Evolutionary conservation across 2,329 filamentous ascomycete species (phyloP), one percentile per base, ranked within the genome.

Genomic region (Exophiala lecanii-corni): DNA sequence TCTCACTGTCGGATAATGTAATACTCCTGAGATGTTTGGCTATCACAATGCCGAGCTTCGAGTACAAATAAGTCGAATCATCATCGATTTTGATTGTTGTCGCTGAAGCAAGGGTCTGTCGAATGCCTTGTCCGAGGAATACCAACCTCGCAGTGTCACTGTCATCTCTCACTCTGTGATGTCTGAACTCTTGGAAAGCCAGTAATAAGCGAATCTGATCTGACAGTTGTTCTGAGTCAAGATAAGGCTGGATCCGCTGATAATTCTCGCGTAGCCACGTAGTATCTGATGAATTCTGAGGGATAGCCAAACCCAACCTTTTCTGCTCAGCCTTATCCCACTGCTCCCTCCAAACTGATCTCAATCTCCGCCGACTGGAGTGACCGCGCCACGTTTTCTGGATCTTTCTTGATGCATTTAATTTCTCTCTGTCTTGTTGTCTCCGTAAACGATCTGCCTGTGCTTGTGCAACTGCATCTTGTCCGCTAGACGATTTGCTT

Each of bases 321-420:
- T 43, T 53, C 39, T 56, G 57, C 55, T 84, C 82, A 23, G 76
- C 59, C 6, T 67, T 58, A 62, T 89, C 84, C 67, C 87, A 86
- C 30, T 75, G 64, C 38, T 63, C 61, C 50, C 84, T 75, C 67
- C 78, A 80, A 41, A 59, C 57, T 35, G 74, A 66, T 51, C 78
- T 78, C 49, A 86, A 69, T 38, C 64, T 60, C 47, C 69, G 73
- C 55, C 89, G 78, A 45, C 70, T 72, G 43, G 64, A 73, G 62
- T 94, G 77, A 10, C 89, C 89, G 62, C 91, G 78, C 89, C 89
- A 97, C 64, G 76, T 71, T 53, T 79, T 77, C 63, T 97, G 92
- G 53, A 97, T 79, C 37, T 69, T 75, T 54, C 77, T 82, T 10
- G 80, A 79, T 3, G 89, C 87, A 58, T 82, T 84, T 37, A 89